Evolutionary conservation across 75 land plant species (phyloP).

Genomic region (Sequoia sempervirens): DNA sequence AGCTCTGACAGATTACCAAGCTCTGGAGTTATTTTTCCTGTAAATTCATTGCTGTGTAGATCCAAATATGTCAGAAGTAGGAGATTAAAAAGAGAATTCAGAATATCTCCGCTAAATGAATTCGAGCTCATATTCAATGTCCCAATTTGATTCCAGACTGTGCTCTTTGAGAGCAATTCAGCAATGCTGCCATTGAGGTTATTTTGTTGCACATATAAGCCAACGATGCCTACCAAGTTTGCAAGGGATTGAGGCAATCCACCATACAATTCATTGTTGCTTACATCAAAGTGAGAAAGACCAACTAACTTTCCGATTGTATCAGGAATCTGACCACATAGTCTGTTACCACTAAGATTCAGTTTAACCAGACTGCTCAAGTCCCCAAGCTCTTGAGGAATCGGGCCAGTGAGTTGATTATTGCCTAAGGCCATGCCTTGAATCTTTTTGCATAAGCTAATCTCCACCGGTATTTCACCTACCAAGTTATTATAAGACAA

Average conservation of each 20-base stretch:
- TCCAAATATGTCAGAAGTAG: constrained; percentile 23
- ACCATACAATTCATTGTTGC: constrained; percentile 43
- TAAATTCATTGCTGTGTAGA: constrained; percentile 27
- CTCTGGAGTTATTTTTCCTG: constrained; percentile 23
- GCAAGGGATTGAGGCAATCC: constrained; percentile 36
- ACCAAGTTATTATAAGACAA: constrained; percentile 34
- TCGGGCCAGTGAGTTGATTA: constrained; percentile 31
- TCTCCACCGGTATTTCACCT: constrained; percentile 34
- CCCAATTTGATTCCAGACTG: constrained; percentile 31
- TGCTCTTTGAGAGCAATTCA: constrained; percentile 24
- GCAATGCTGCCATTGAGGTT: constrained; percentile 30
- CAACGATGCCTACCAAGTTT: constrained; percentile 30
- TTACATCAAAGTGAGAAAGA: constrained; percentile 46
- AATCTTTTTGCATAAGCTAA: constrained; percentile 20
- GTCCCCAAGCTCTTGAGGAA: constrained; percentile 38
- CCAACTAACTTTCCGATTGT: constrained; percentile 31
- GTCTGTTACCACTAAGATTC: constrained; percentile 40
- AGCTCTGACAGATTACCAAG: constrained; percentile 9
- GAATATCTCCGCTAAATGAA: constrained; percentile 32
- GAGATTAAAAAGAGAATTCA: constrained; percentile 32
- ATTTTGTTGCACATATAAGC: constrained; percentile 39
- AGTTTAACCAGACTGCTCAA: constrained; percentile 43
- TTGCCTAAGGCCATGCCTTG: constrained; percentile 37
- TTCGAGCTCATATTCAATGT: constrained; percentile 45
- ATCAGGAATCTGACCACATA: constrained; percentile 39